Conservation (phyloP, 306 rosid genomes). For the Biancaea sappan region DNA sequence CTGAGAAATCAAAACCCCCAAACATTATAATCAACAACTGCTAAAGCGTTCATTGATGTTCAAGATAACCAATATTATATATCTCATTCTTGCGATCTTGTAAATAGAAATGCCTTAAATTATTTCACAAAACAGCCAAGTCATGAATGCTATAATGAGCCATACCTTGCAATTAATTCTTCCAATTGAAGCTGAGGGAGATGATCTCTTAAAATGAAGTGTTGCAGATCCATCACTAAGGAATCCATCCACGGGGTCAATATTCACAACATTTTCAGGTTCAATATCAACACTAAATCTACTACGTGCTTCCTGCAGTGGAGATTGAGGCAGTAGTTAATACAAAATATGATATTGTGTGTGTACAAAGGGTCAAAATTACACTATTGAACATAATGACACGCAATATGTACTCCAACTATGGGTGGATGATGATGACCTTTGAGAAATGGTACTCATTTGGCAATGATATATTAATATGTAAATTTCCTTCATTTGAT, state of each 20-base stretch:
- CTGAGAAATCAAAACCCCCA: neutral
- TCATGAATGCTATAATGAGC: constrained; percentile 29
- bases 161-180: constrained; percentile 93
- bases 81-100: constrained; percentile 14
- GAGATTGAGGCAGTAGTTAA: constrained; percentile 30
- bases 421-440: constrained; percentile 46
- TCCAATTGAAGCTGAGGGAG: constrained; percentile 60
- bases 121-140: constrained; percentile 16
- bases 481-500: constrained; percentile 75
- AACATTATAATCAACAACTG: constrained; percentile 19
- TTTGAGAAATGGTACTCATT: constrained; percentile 91
- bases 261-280: constrained; percentile 69
- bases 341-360: constrained; percentile 4
- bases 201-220: constrained; percentile 74
- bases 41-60: constrained; percentile 20
- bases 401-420: constrained; percentile 15
- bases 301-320: constrained; percentile 91
- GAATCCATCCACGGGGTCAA: constrained; percentile 82
- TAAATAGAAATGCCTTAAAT: constrained; percentile 9
- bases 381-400: constrained; percentile 9
- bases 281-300: constrained; percentile 74
- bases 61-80: neutral
- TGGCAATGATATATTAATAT: constrained; percentile 66
- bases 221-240: constrained; percentile 80
- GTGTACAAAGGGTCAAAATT: neutral